Evolutionary conservation across 2,329 filamentous ascomycete genomes (phyloP).

Genomic region (Stemphylium vesicarium): DNA sequence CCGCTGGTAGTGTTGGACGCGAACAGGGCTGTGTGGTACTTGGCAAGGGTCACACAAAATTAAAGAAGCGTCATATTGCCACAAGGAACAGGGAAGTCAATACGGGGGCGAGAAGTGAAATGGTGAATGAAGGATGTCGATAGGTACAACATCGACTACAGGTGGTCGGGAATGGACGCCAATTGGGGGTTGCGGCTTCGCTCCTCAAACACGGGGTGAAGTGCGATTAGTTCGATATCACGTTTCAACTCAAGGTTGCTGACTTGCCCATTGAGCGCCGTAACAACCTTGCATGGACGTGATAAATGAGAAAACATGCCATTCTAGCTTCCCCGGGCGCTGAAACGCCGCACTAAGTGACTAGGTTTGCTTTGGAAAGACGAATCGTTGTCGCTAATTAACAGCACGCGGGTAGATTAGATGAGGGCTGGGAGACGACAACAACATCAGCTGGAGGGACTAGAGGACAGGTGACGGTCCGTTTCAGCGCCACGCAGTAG

Average conservation of each 20-base stretch:
- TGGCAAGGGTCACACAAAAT: conserved; percentile 31
- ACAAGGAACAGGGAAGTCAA: conserved; percentile 8
- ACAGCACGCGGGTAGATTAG: conserved; percentile 17
- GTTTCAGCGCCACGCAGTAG: conserved; percentile 37
- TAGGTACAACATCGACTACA: conserved; percentile 1
- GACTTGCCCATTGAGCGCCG: conserved; percentile 8
- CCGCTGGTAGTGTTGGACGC: conserved; percentile 2
- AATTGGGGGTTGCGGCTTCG: conserved; percentile 27
- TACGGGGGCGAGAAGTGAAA: conserved; percentile 8
- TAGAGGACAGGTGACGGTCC: conserved; percentile 6
- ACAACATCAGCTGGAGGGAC: conserved; percentile 7
- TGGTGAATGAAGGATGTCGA: conserved; percentile 19
- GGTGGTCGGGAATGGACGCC: conserved; percentile 20
- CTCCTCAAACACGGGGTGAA: conserved; percentile 28
- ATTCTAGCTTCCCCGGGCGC: conserved; percentile 15
- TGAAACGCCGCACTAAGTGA: conserved; percentile 20
- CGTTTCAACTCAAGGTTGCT: conserved; percentile 21
- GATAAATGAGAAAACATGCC: conserved; percentile 18
- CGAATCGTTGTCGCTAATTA: conserved; percentile 5
- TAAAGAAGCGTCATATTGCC: conserved; percentile 19
- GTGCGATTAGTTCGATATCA: conserved; percentile 18
- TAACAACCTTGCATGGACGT: conserved; percentile 10
- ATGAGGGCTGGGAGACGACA: conserved; percentile 4
- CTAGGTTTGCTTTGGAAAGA: conserved; percentile 1
- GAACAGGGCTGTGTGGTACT: conserved; percentile 23